Base-by-base conservation (phyloP, 148 eudicot species). In the Nepenthes gracilis region DNA sequence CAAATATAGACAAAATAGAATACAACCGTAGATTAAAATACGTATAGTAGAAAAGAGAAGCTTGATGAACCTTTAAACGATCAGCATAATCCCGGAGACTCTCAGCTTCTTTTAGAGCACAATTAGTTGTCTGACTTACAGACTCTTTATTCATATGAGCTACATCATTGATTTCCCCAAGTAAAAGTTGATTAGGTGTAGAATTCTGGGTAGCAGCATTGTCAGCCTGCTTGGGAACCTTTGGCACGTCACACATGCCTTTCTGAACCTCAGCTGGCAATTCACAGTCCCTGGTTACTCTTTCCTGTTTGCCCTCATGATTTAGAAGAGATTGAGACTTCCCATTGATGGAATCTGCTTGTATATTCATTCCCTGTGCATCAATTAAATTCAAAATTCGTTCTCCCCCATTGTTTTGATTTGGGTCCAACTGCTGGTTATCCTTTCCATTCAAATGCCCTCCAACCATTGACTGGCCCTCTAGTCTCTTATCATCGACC, bases 51-150 rank as follows among this genome's bases (percentile, higher is more conserved):
- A 58, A 47, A 34, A 32, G 23, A 4, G 62, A 57, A 2, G 45
- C 47, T 40, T 2, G 12, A 43, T 67, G n/a, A 34, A 76, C 80
- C 80, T 73, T 80, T 70, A 80, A 38, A 55, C 73, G 71, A 48
- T 73, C 57, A 65, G 84, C 84, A 51, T 77, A 80, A 68, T 67
- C 70, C 62, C 72, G 70, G 33, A 76, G 80, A 61, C 67, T 63
- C 60, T 60, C 76, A 36, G 80, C 84, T 59, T 80, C 84, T 63
- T 49, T 70, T 65, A 80, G 68, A 32, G 74, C 80, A 65, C 2
- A 11, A 5, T n/a, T 52, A 11, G 55, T 5, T 40, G 45, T 40
- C 55, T 12, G 55, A 52, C 23, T 32, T 13, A n/a, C 12, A 23
- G 55, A 52, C 14, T 52, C 55, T 52, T 52, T 52, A n/a, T 14